Percentiles rank a stretch among this genome's conserved stretches.
phyloP scores from a whole-genome alignment of 371 early-diverging fungal species.

The Lichtheimia ramosa region DNA sequence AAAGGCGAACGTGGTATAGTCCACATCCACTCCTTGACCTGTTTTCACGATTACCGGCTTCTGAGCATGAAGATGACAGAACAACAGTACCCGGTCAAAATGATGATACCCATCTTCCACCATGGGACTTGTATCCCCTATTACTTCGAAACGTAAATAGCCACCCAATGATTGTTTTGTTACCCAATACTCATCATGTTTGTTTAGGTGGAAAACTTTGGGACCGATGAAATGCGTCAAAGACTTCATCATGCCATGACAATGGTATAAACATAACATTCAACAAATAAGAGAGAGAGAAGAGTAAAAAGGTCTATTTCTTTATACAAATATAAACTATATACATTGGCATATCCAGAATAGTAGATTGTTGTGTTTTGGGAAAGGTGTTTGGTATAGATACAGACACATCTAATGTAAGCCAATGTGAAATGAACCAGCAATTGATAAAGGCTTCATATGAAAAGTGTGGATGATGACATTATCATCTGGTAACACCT shows the following conservation, averaged over 20 bases:
- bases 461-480: too few species aligned
- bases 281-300: too few species aligned
- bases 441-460: too few species aligned
- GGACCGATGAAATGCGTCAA: conserved; percentile 47
- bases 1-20: conserved; percentile 4
- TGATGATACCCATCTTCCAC: conserved; percentile 13
- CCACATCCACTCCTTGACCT: conserved; percentile 15
- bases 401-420: too few species aligned
- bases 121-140: conserved; percentile 47
- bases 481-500: conserved; percentile 4
- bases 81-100: conserved; percentile 13
- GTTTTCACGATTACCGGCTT: conserved; percentile 9
- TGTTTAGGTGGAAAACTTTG: conserved; percentile 44
- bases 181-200: neutral
- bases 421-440: too few species aligned
- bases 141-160: conserved; percentile 37
- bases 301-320: too few species aligned
- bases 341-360: too few species aligned
- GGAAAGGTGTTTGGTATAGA: too few species aligned
- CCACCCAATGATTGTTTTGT: conserved; percentile 2
- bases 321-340: too few species aligned
- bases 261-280: conserved; percentile 3
- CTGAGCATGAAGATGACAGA: conserved; percentile 8
- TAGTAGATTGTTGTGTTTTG: too few species aligned
- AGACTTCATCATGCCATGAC: conserved; percentile 26